Percentiles rank a stretch among this genome's conserved stretches.
Conservation (phyloP, 176 grass and related monocot species). For the Chrysopogon serrulatus region DNA sequence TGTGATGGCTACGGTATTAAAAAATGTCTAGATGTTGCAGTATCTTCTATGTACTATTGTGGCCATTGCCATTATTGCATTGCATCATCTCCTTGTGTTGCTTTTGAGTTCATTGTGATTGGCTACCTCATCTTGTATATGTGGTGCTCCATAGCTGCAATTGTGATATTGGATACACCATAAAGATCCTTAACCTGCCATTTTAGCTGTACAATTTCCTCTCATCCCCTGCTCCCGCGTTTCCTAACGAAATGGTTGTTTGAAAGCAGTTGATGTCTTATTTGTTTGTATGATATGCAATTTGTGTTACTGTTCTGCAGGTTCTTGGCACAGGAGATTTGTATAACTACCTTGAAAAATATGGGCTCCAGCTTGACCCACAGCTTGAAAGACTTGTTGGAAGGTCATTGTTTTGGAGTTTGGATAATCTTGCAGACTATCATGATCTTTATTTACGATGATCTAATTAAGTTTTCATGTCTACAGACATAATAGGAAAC, state of each 20-base stretch:
- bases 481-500: conserved; percentile 74
- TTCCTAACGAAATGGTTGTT: conserved; percentile 1
- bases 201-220: neutral
- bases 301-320: conserved; percentile 22
- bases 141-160: neutral
- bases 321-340: conserved; percentile 90
- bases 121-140: neutral
- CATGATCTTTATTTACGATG: neutral
- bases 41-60: neutral
- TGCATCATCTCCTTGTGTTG: neutral
- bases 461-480: conserved; percentile 7
- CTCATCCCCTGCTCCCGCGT: neutral
- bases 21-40: neutral
- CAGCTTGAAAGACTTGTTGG: conserved; percentile 76
- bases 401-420: conserved; percentile 47
- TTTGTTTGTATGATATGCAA: neutral
- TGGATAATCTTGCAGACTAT: neutral
- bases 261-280: neutral
- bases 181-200: neutral
- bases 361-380: conserved; percentile 69
- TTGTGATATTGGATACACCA: neutral
- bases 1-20: neutral
- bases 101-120: conserved; percentile 7
- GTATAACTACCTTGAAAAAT: conserved; percentile 75
- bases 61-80: neutral